phyloP scores from a whole-genome alignment of 805 yeast genomes.

The Barnettozyma californica region DNA sequence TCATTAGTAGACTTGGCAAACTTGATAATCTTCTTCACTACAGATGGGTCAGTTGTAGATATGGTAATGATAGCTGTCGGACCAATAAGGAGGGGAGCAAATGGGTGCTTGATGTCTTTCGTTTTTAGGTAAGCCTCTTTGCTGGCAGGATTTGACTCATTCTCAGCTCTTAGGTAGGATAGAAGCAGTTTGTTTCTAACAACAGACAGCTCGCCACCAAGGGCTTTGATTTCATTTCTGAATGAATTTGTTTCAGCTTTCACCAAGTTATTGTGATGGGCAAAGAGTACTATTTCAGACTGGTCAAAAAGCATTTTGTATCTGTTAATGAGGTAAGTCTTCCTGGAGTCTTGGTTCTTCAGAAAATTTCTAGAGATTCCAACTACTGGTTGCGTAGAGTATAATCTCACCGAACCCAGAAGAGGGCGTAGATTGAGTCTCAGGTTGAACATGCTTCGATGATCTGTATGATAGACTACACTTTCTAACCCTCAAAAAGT shows the following conservation, averaged over 20 bases:
- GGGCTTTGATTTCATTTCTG: constrained; percentile 53
- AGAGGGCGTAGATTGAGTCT: constrained; percentile 2
- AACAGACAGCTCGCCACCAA: constrained; percentile 68
- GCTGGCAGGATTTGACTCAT: constrained; percentile 70
- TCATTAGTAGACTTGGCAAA: constrained; percentile 61
- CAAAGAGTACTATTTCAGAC: constrained; percentile 66
- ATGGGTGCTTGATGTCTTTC: constrained; percentile 53
- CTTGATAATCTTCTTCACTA: constrained; percentile 57
- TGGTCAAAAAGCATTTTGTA: constrained; percentile 67
- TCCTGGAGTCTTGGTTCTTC: constrained; percentile 68
- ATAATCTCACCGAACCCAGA: constrained; percentile 13
- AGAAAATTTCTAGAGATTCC: constrained; percentile 28
- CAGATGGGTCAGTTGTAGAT: constrained; percentile 62
- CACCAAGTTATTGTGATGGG: constrained; percentile 79
- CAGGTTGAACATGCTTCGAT: constrained; percentile 6
- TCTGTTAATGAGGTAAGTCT: constrained; percentile 78
- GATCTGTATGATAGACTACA: not conserved
- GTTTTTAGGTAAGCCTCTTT: constrained; percentile 40
- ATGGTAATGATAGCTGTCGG: constrained; percentile 80
- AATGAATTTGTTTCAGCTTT: constrained; percentile 61
- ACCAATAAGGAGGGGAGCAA: constrained; percentile 66
- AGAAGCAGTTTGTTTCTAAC: constrained; percentile 66
- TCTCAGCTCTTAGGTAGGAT: constrained; percentile 69
- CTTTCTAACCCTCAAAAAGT: not conserved
- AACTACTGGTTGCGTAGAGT: constrained; percentile 11